Percentiles rank a stretch among this genome's conserved stretches.
phyloP scores from a whole-genome alignment of 2,329 filamentous ascomycete species.

The Pseudogymnoascus sp. region DNA sequence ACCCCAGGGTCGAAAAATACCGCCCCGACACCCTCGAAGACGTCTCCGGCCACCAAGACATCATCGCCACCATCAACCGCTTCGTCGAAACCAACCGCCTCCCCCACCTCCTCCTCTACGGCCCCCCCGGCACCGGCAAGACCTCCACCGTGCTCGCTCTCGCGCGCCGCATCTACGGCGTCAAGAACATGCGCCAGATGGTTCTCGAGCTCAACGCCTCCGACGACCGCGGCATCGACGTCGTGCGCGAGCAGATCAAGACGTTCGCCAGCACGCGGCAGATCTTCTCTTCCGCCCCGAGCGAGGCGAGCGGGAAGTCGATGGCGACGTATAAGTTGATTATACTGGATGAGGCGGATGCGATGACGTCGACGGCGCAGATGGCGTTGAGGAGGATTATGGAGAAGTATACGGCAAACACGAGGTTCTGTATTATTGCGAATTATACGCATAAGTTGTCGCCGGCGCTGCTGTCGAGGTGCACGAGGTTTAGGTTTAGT shows the following conservation, averaged over 20 bases:
- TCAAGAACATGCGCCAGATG: constrained; percentile 93
- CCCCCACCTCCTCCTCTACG: constrained; percentile 92
- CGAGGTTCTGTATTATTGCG: constrained; percentile 94
- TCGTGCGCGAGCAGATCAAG: constrained; percentile 98
- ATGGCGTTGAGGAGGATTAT: constrained; percentile 96
- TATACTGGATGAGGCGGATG: constrained; percentile 96
- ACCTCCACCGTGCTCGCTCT: constrained; percentile 94
- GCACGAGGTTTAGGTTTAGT: constrained; percentile 91
- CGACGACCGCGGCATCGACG: constrained; percentile 94
- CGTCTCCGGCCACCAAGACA: constrained; percentile 94
- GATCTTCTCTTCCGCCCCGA: constrained; percentile 67
- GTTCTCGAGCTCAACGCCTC: constrained; percentile 96
- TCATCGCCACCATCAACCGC: constrained; percentile 94
- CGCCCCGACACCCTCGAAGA: constrained; percentile 80
- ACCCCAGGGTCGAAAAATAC: constrained; percentile 85
- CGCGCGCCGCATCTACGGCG: constrained; percentile 85
- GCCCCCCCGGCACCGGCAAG: constrained; percentile 93
- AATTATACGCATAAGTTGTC: constrained; percentile 99
- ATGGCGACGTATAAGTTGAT: constrained; percentile 88
- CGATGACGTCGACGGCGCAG: constrained; percentile 97
- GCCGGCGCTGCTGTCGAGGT: constrained; percentile 83
- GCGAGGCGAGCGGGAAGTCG: constrained; percentile 36
- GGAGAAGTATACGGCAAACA: constrained; percentile 99
- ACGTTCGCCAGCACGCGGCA: constrained; percentile 97
- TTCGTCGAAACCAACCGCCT: constrained; percentile 92